Base-by-base conservation (phyloP, 352 stramenopile genomes). In the Phytopythium vexans region DNA sequence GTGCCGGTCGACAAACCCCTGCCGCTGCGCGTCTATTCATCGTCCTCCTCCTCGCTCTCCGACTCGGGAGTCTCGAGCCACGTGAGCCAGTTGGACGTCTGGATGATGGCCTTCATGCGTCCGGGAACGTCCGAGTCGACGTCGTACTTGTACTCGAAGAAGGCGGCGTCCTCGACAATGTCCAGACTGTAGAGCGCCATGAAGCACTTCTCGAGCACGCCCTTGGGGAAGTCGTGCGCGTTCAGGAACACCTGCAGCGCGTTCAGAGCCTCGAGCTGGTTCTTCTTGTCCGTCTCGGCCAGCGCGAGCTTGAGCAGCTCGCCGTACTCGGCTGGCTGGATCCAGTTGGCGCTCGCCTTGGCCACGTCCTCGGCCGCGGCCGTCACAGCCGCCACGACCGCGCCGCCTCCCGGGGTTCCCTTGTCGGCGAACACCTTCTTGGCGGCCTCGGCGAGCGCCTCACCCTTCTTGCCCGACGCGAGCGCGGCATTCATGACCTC, bases 101-200 rank as follows among this genome's bases (percentile, higher is more conserved):
- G 75, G 48, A 92, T 77, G 60, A 90, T 88, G 52, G 82, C 82
- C 73, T 89, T 87, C 79, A 92, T 92, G 44, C 79, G 81, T 38
- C 82, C 82, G 8, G 82, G 77, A 2, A 70, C 71, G 32, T 86
- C 76, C 63, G 66, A 74, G 47, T 92, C 82, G 43, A 88, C 73
- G 63, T 92, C 77, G 72, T 89, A 90, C 71, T 92, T 92, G 80
- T 92, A 90, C 63, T 92, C 82, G 38, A 92, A 82, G 64, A 92
- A 92, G 15, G 77, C 82, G 32, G 74, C 64, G 44, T 92, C 82
- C 43, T 88, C 77, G 44, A 92, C 74, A 52, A 92, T 86, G 63
- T 92, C 82, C 38, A 89, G 71, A 58, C 73, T 86, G 64, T 92
- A 92, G 3, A 92, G 68, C 44, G 82, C 82, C 82, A 90, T 92